Base-by-base conservation (phyloP, 1,284 basidiomycete genomes). In the Golubevia sp. region DNA sequence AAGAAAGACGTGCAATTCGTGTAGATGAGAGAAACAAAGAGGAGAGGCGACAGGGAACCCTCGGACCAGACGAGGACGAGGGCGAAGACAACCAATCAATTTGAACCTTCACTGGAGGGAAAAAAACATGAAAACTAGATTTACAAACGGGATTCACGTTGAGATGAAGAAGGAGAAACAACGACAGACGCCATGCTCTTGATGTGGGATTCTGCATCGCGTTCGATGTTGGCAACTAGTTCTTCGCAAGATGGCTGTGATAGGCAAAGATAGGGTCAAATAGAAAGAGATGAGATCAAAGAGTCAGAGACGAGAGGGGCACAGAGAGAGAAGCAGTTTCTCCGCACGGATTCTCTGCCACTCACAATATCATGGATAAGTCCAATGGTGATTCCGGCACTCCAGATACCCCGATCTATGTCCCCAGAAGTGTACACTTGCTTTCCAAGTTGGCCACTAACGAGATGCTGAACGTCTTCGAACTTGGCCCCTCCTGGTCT, bases 331-430 rank as follows among this genome's bases (percentile, higher is more conserved):
- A 23, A 49, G 18, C 18, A 49, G 20, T 49, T 18, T 18, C 18
- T 18, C 18, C 34, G 21, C 25, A 21, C 11, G 27, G 7, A 50
- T 24, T 38, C 20, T 7, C n/a, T 4, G 7, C 20, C 21, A 77
- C 76, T 73, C 65, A 77, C 76, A 57, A 93, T 89, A 81, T 96
- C 93, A 61, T 92, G 87, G 80, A 96, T 94, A 66, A 97, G 85
- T 0, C 94, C 94, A 61, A 93, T 81, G 13, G 86, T 85, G 68
- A 93, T 87, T n/a, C 92, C 91, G 11, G 90, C 90, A 54, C 86
- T 88, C 94, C 94, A 97, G 67, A 96, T 90, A 1, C 95, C 94
- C 68, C 90, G 89, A 69, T 97, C 92, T 0, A 89, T 86, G 76
- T 97, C 93, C 15, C 94, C 94, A 3, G 84, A 87, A 80, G 93